A percentile compares a stretch with the other conserved stretches of the same genome.
Evolutionary conservation across 2,329 filamentous ascomycete genomes (phyloP).

Genomic region (Ceratocystis destructans): DNA sequence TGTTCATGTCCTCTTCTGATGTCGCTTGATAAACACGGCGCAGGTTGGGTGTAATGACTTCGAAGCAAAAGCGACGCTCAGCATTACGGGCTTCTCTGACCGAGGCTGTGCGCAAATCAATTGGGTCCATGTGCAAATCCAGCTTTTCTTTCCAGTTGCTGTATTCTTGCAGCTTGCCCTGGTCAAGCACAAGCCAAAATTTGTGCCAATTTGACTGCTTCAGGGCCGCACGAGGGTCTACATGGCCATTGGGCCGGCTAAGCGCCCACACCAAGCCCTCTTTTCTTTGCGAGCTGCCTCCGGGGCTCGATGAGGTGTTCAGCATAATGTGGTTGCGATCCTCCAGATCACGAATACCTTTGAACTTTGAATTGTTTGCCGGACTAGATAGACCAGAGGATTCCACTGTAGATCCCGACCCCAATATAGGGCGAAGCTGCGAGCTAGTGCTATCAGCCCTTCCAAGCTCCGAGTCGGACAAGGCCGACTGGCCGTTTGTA

Average conservation of each 20-base stretch:
- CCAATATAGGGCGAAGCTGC: slow-evolving; percentile 37
- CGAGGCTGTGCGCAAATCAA: slow-evolving; percentile 91
- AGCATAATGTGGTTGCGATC: slow-evolving; percentile 50
- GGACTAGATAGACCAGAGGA: slow-evolving; percentile 32
- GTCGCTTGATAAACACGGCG: slow-evolving; percentile 96
- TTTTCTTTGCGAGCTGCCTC: slow-evolving; percentile 59
- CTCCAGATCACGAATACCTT: slow-evolving; percentile 82
- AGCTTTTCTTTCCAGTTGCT: slow-evolving; percentile 98
- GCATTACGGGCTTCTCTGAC: slow-evolving; percentile 91
- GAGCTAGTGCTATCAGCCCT: slow-evolving; percentile 63
- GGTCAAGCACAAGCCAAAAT: slow-evolving; percentile 98
- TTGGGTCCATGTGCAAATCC: slow-evolving; percentile 94
- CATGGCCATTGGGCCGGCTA: slow-evolving; percentile 82
- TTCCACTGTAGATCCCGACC: slow-evolving; percentile 21
- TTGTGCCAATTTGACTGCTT: slow-evolving; percentile 99
- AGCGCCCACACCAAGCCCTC: slow-evolving; percentile 92
- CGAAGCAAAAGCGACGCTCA: slow-evolving; percentile 91
- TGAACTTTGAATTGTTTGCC: slow-evolving; percentile 52
- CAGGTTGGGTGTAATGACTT: slow-evolving; percentile 92
- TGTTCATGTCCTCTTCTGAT: slow-evolving; percentile 94
- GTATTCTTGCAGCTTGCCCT: slow-evolving; percentile 93
- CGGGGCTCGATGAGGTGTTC: slow-evolving; percentile 39
- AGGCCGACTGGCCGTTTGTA: slow-evolving; percentile 31
- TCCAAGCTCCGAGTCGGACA: slow-evolving; percentile 56
- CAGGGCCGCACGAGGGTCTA: slow-evolving; percentile 72